Conservation (phyloP, 2,329 filamentous ascomycete genomes). For the Claviceps sorghi region DNA sequence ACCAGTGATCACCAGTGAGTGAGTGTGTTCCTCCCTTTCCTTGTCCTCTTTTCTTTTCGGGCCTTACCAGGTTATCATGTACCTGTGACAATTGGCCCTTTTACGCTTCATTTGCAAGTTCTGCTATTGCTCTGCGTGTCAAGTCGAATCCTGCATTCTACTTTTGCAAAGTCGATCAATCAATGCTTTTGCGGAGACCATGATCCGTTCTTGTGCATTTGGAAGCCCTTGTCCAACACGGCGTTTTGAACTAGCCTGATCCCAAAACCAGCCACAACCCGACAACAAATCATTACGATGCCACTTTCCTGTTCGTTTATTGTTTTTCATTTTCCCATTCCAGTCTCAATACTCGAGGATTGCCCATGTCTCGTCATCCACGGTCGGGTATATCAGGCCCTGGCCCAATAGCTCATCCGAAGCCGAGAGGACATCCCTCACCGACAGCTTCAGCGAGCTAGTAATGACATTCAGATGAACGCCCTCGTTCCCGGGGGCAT, state of each 20-base stretch:
- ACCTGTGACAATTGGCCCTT: no score
- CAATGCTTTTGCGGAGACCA: neutral
- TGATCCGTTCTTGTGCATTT: neutral
- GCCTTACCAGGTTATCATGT: no score
- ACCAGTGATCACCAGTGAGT: no score
- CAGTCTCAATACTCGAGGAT: constrained; percentile 44
- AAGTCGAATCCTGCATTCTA: neutral
- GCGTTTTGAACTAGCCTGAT: neutral
- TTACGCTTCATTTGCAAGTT: no score
- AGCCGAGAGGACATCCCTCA: constrained; percentile 58
- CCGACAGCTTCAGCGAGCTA: constrained; percentile 46
- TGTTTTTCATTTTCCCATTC: neutral
- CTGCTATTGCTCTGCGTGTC: no score
- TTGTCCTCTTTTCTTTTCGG: no score
- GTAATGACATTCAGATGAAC: constrained; percentile 69
- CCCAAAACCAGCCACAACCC: neutral
- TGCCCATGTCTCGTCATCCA: constrained; percentile 87
- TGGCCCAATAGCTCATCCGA: constrained; percentile 63
- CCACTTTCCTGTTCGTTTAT: neutral
- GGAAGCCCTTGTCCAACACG: neutral
- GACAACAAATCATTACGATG: neutral
- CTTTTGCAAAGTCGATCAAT: neutral
- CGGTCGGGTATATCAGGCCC: constrained; percentile 75
- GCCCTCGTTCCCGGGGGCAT: constrained; percentile 61
- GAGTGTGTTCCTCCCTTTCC: no score